Evolutionary conservation across 192 early-diverging fungal species (phyloP), one percentile per base, ranked within the genome.

Genomic region (Chytriomyces confervae): DNA sequence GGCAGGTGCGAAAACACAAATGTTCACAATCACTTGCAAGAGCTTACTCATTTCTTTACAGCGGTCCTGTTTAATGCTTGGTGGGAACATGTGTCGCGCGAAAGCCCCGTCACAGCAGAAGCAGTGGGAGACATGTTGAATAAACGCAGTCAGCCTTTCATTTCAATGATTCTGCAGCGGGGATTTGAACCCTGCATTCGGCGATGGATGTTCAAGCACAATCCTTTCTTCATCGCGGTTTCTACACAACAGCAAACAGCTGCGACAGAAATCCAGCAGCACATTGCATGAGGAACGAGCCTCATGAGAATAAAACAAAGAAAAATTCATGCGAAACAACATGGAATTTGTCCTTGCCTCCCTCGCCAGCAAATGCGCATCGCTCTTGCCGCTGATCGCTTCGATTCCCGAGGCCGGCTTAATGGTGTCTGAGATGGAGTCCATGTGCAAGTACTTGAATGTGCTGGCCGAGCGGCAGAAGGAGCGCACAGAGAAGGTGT

Each of bases 1-100:
- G 84, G 84, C 60, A 80, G 81, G 79, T 82, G 79, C 27, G 81
- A 36, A 36, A 36, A 36, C 0, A 36, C 79, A 27, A 44, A 20
- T 77, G 3, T 44, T 75, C 8, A 20, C 5, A 62, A 75, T 69
- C 24, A 75, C 27, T 62, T 24, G 0, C 20, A 57, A 57, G 1
- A 20, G 3, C 53, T 57, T 3, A 57, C 53, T 57, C 53, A n/a
- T 57, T 3, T 57, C 3, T 20, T 57, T 57, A 20, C 53, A 57
- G 53, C 16, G 53, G 53, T 5, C 53, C 53, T 57, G 53, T 57
- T 20, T 57, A 57, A 57, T 62, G 18, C 49, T 8, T 36, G 0
- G 36, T 36, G 36, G 36, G 36, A 36, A 4, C 36, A 4, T 36
- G 36, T 36, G 36, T 36, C 36, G 36, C 36, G 0, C 36, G 36